Conservation (phyloP, 2,329 filamentous ascomycete genomes). For the Ophiostoma ulmi region DNA sequence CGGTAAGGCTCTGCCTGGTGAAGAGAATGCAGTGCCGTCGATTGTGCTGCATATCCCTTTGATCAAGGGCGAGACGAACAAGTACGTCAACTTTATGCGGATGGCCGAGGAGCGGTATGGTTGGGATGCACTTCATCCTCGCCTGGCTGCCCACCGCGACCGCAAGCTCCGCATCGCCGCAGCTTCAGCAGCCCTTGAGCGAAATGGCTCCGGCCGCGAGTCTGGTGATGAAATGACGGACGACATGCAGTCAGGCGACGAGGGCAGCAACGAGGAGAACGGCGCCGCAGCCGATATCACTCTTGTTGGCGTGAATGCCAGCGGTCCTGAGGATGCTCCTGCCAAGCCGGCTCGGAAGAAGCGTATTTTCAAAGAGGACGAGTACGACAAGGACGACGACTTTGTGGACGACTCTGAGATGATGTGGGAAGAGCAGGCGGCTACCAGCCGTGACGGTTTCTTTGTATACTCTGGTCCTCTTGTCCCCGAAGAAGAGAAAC, state of each 20-base stretch:
- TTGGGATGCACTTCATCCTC: constrained; percentile 87
- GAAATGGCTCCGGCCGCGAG: constrained; percentile 62
- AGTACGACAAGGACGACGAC: constrained; percentile 77
- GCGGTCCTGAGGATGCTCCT: constrained; percentile 55
- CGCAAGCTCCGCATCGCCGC: constrained; percentile 83
- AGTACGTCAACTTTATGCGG: constrained; percentile 91
- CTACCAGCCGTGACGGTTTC: constrained; percentile 91
- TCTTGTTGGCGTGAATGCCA: constrained; percentile 37
- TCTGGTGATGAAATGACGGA: constrained; percentile 80
- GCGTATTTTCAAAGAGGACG: constrained; percentile 72
- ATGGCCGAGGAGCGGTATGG: constrained; percentile 92
- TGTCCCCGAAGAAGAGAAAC: constrained; percentile 79
- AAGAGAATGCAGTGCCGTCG: constrained; percentile 60
- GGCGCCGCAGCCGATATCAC: constrained; percentile 51
- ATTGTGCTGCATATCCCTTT: constrained; percentile 82
- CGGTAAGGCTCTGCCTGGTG: constrained; percentile 53
- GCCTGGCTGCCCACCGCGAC: constrained; percentile 81
- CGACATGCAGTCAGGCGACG: constrained; percentile 62
- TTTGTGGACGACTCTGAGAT: constrained; percentile 92
- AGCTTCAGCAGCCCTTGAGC: constrained; percentile 78
- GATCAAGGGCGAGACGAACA: constrained; percentile 68
- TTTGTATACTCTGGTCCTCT: constrained; percentile 96
- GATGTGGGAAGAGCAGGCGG: constrained; percentile 91
- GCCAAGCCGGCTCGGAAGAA: constrained; percentile 69
- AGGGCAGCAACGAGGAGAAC: constrained; percentile 84